A percentile compares a stretch with the other conserved stretches of the same genome.
These are phyloP conservation scores for Aspergillus avenaceus DNA, from an alignment of 495 filamentous ascomycete genomes.

Conservation along the genomic window DNA sequence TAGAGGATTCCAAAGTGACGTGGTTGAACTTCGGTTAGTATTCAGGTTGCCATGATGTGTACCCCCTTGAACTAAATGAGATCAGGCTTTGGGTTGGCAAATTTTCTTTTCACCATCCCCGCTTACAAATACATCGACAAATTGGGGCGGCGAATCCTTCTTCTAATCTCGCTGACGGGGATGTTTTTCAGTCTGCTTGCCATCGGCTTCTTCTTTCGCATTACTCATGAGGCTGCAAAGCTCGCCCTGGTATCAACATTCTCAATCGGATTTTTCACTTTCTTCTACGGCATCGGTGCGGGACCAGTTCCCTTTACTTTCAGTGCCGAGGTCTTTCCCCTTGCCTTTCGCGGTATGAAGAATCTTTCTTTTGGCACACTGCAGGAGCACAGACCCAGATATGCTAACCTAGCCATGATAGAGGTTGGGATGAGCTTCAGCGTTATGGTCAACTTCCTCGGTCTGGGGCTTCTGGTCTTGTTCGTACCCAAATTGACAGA, in stretches of 20 bases:
- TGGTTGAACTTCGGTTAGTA: conserved; percentile 66
- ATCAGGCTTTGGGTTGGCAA: conserved; percentile 20
- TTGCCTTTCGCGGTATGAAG: conserved; percentile 53
- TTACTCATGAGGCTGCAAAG: conserved; percentile 1
- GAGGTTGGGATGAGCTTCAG: conserved; percentile 68
- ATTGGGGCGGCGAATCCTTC: conserved; percentile 22
- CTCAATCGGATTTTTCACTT: conserved; percentile 13
- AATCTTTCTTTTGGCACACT: neutral
- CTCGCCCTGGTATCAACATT: conserved; percentile 10
- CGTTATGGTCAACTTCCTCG: conserved; percentile 59
- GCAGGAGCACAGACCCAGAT: no score
- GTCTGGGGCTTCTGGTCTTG: conserved; percentile 21
- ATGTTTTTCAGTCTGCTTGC: conserved; percentile 19
- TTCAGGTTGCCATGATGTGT: no score
- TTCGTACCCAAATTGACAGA: conserved; percentile 19
- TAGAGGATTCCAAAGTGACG: neutral
- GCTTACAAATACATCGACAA: conserved; percentile 22
- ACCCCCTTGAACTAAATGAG: conserved; percentile 6
- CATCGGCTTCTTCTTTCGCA: conserved; percentile 14
- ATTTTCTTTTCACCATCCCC: conserved; percentile 26
- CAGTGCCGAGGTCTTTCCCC: conserved; percentile 65
- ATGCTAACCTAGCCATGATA: conserved; percentile 2
- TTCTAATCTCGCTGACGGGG: conserved; percentile 20
- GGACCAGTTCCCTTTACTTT: conserved; percentile 22
- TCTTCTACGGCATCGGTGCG: conserved; percentile 20